Conservation (phyloP, 495 filamentous ascomycete genomes). For the Penicillium mononematosum region DNA sequence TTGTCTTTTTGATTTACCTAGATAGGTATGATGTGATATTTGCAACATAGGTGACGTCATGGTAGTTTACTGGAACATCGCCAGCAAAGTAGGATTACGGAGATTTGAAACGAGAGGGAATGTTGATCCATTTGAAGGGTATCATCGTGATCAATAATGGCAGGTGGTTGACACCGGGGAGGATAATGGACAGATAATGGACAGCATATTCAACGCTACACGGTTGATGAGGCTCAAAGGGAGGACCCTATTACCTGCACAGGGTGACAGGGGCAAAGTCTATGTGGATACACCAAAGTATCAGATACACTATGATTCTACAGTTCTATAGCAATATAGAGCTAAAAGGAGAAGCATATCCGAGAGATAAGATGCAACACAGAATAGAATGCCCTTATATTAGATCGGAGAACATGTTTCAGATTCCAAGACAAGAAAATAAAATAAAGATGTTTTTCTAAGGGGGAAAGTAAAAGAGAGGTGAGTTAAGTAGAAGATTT, state of each 20-base stretch:
- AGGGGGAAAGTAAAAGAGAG: neutral
- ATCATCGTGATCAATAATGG: neutral
- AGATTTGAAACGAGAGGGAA: neutral
- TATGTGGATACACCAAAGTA: neutral
- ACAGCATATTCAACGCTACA: neutral
- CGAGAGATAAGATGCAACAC: neutral
- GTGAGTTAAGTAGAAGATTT: slow-evolving; percentile 17
- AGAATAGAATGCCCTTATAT: neutral
- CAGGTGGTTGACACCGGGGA: neutral
- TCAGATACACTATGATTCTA: neutral
- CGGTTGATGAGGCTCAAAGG: slow-evolving; percentile 10
- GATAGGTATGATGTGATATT: slow-evolving; percentile 8
- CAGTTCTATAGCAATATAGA: neutral
- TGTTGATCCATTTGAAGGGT: neutral
- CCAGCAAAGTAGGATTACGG: neutral
- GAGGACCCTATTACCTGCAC: neutral
- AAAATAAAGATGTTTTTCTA: too few species aligned
- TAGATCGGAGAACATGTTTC: slow-evolving; percentile 9
- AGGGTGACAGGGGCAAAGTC: slow-evolving; percentile 1
- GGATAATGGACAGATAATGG: too few species aligned
- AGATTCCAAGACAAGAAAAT: neutral
- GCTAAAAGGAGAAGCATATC: neutral
- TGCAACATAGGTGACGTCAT: slow-evolving; percentile 15
- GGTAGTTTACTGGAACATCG: neutral
- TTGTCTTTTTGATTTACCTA: neutral